Conservation (phyloP, 306 rosid genomes). For the Dalbergia cultrata region DNA sequence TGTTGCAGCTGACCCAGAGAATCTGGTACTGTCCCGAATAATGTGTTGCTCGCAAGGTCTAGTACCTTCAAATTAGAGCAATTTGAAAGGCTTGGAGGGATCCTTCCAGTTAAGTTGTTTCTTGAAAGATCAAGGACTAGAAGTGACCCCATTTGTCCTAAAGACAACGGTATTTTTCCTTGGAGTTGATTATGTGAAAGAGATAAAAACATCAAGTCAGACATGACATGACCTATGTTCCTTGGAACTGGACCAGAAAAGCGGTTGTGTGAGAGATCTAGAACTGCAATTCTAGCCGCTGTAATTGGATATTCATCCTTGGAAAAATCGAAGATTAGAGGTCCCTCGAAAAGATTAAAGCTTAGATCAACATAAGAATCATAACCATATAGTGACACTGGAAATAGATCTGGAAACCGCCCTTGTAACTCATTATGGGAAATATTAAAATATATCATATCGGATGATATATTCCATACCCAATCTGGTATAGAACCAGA, state of each 20-base stretch:
- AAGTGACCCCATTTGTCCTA: slow-evolving; percentile 29
- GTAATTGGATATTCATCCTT: slow-evolving; percentile 43
- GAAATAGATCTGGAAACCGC: slow-evolving; percentile 45
- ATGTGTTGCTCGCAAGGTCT: slow-evolving; percentile 51
- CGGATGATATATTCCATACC: slow-evolving; percentile 51
- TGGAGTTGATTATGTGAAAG: slow-evolving; percentile 52
- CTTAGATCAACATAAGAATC: slow-evolving; percentile 48
- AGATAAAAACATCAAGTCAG: slow-evolving; percentile 30
- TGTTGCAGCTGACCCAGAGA: slow-evolving; percentile 42
- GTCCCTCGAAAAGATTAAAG: slow-evolving; percentile 49
- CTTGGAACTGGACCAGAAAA: slow-evolving; percentile 54
- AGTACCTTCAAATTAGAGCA: slow-evolving; percentile 41
- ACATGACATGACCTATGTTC: slow-evolving; percentile 27
- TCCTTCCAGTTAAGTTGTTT: slow-evolving; percentile 52
- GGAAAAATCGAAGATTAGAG: background rate
- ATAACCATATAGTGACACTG: background rate
- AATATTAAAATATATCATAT: slow-evolving; percentile 38
- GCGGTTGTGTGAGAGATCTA: slow-evolving; percentile 59
- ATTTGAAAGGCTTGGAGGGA: slow-evolving; percentile 53
- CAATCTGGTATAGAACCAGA: too few relatives aligned
- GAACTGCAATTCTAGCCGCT: background rate
- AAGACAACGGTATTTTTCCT: slow-evolving; percentile 54
- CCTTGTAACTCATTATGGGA: slow-evolving; percentile 54
- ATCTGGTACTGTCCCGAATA: slow-evolving; percentile 50
- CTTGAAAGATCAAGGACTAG: slow-evolving; percentile 52